Base-by-base conservation (phyloP, 345 rosid species). In the Raphanus sativus region DNA sequence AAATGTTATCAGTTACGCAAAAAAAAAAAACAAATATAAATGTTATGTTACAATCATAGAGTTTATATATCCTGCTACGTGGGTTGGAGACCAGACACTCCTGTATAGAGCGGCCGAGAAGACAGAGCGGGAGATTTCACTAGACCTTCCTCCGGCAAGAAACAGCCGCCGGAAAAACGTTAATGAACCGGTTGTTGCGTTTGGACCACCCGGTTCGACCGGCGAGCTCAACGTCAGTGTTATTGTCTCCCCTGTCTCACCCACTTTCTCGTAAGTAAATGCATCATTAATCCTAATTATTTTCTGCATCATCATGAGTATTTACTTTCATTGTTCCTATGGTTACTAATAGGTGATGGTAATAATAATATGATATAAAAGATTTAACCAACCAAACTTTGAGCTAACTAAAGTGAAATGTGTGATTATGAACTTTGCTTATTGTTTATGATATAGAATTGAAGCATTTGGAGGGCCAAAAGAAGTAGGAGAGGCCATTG, bases 171-270 rank as follows among this genome's bases (percentile, higher is more conserved):
- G 84, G 58, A 85, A 66, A 75, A 87, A 82, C 8, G 71, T 85
- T 2, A 89, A 84, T 26, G 98, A 92, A 69, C 99, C 99, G 7
- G 80, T 82, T 45, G 85, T 84, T 40, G 97, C 98, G 50, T 95
- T 91, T 71, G 98, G 96, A 36, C 99, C 97, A 0, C 98, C 98
- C 3, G 91, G 93, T 58, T 91, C 98, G 10, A 87, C 70, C 30
- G 96, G 98, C 0, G 97, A 95, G 90, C 94, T 89, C 74, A 95
- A 95, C 11, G 94, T 95, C 24, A 91, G 98, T 65, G 93, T 90
- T 75, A 87, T 95, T 13, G 97, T 87, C 70, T 92, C 99, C 6
- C 85, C 86, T 4, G 92, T 91, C 67, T 85, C 93, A 13, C 86
- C 75, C 0, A 86, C 85, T 75, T 90, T 94, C 90, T 86, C 90